Conservation (phyloP, 352 stramenopile species). For the Globisporangium perplexum region DNA sequence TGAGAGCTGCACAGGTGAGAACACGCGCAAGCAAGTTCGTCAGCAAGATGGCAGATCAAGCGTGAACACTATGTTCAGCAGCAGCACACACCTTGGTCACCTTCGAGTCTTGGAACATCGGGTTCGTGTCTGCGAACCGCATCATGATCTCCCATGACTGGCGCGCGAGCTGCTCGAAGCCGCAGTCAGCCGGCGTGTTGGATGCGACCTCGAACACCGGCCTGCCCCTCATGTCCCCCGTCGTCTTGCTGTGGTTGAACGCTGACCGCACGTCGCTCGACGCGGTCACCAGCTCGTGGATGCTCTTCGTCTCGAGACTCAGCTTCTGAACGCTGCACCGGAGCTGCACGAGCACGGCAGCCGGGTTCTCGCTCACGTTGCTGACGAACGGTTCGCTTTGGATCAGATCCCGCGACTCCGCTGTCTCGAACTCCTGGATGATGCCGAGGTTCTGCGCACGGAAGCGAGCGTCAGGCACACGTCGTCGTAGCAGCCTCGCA, state of each 20-base stretch:
- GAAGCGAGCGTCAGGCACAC: not conserved
- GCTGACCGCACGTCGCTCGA: not conserved
- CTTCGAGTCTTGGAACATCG: not conserved
- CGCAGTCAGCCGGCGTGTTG: constrained; percentile 8
- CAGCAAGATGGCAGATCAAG: not conserved
- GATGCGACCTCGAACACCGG: constrained; percentile 10
- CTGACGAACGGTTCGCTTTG: not conserved
- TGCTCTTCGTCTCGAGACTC: constrained; percentile 5
- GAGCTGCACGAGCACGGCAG: not conserved
- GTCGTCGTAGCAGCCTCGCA: not conserved
- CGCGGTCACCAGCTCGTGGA: not conserved
- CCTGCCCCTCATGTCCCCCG: not conserved
- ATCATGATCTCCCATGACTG: not conserved
- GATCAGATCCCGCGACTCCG: not conserved
- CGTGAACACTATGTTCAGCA: not conserved
- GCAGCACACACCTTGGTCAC: not conserved
- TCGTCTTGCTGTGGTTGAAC: constrained; percentile 6
- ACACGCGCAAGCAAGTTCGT: not conserved
- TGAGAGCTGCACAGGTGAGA: not conserved
- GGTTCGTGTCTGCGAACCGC: not conserved
- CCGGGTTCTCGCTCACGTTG: not conserved
- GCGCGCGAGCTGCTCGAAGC: not conserved
- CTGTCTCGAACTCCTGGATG: not conserved
- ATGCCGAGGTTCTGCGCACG: not conserved
- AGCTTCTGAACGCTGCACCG: constrained; percentile 3